A percentile compares a stretch with the other conserved stretches of the same genome.
These are phyloP conservation scores for Didymella segeticola DNA, from an alignment of 2,329 filamentous ascomycete species.

Conservation along the genomic window DNA sequence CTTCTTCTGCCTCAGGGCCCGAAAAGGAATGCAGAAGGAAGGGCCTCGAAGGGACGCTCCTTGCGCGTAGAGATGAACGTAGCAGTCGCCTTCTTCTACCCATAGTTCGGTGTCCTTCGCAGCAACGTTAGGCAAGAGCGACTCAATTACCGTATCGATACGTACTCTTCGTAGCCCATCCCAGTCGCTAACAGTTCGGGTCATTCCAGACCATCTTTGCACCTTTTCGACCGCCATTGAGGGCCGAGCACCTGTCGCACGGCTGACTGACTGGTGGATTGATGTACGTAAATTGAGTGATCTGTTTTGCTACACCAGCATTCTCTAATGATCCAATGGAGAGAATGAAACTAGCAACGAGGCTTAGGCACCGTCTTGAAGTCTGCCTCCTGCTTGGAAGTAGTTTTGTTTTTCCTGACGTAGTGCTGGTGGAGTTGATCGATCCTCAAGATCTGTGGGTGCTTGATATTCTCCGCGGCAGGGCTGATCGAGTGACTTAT, in stretches of 20 bases:
- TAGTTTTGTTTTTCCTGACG: conserved; percentile 8
- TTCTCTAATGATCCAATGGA: conserved; percentile 2
- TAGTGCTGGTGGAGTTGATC: neutral
- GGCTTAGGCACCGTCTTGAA: conserved; percentile 7
- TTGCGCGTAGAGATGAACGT: conserved; percentile 71
- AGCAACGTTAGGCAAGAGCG: neutral
- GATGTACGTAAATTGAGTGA: neutral
- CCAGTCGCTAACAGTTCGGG: conserved; percentile 48
- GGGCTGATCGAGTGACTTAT: conserved; percentile 4
- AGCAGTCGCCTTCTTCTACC: conserved; percentile 71
- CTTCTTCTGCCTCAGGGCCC: conserved; percentile 62
- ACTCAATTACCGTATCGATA: conserved; percentile 8
- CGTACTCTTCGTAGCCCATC: conserved; percentile 55
- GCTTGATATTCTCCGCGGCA: neutral
- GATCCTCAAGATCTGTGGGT: neutral
- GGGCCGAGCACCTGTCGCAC: conserved; percentile 23
- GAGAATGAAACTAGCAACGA: conserved; percentile 6
- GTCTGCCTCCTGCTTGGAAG: conserved; percentile 15
- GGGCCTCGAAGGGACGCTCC: conserved; percentile 70
- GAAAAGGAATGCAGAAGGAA: conserved; percentile 70
- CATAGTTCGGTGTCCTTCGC: conserved; percentile 74
- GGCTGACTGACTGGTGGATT: conserved; percentile 28
- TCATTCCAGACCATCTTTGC: conserved; percentile 45
- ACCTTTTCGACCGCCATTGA: conserved; percentile 32
- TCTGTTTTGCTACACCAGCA: neutral